Evolutionary conservation across 2,329 filamentous ascomycete species (phyloP).

Genomic region (Fusarium incarnatum): DNA sequence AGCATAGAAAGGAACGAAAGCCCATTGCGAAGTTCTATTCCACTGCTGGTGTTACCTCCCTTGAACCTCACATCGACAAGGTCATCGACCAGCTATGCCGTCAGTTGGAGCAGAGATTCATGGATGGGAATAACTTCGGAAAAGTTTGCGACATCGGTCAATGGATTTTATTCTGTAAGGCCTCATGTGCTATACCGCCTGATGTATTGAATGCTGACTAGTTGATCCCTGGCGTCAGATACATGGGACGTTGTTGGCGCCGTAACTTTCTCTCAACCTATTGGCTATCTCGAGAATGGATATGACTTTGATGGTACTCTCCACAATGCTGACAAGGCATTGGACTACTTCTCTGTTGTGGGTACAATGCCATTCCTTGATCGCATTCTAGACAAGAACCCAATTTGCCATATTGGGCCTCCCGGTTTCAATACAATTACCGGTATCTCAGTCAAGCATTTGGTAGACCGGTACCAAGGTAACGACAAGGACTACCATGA

Average conservation of each 20-base stretch:
- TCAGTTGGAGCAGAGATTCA: not conserved
- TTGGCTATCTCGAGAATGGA: not conserved
- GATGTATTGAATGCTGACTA: not conserved
- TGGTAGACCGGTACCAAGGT: conserved; percentile 47
- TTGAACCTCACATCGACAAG: conserved; percentile 48
- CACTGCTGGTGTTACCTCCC: conserved; percentile 13
- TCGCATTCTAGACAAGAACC: conserved; percentile 19
- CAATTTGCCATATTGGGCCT: conserved; percentile 50
- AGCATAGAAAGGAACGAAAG: conserved; percentile 38
- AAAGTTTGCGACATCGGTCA: not conserved
- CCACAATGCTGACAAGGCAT: not conserved
- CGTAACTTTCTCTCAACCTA: not conserved
- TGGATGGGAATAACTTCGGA: not conserved
- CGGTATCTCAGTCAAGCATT: conserved; percentile 46
- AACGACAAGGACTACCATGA: conserved; percentile 46
- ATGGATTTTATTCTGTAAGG: not conserved
- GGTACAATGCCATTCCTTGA: not conserved
- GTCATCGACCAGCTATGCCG: conserved; percentile 40
- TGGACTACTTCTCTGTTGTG: not conserved
- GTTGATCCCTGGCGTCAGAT: not conserved
- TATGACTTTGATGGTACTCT: not conserved
- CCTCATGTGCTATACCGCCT: no score
- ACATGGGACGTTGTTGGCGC: not conserved
- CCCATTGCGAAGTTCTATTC: conserved; percentile 49
- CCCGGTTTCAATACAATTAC: conserved; percentile 48